Evolutionary conservation across 768 basidiomycete genomes (phyloP).

Genomic region (Boletus coccyginus): DNA sequence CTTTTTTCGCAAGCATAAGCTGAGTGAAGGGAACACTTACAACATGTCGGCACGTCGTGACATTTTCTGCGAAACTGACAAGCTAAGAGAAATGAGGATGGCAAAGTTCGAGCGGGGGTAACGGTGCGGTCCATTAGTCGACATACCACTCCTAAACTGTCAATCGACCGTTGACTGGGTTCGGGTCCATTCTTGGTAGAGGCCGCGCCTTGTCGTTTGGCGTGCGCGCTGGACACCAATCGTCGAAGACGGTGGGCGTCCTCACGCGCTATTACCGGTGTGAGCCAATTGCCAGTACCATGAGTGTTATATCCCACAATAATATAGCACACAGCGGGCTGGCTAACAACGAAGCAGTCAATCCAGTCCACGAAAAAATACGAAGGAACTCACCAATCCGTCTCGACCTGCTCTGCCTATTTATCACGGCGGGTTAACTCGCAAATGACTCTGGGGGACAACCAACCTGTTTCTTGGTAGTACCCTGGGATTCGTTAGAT

Average conservation of each 20-base stretch:
- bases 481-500: constrained; percentile 48
- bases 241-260: constrained; percentile 57
- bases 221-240: constrained; percentile 47
- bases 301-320: constrained; percentile 47
- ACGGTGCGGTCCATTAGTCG: constrained; percentile 7
- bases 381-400: constrained; percentile 49
- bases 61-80: constrained; percentile 56
- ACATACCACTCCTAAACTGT: constrained; percentile 63
- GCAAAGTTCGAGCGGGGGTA: constrained; percentile 5
- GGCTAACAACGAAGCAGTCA: constrained; percentile 42
- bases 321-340: constrained; percentile 79
- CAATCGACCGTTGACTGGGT: constrained; percentile 64
- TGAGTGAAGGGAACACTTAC: constrained; percentile 38
- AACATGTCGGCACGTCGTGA: constrained; percentile 63
- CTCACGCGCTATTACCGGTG: constrained; percentile 57
- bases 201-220: constrained; percentile 43
- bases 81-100: constrained; percentile 31
- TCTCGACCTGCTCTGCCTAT: constrained; percentile 79
- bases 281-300: neutral
- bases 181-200: constrained; percentile 47
- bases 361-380: neutral
- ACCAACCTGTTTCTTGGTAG: constrained; percentile 81
- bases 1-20: neutral
- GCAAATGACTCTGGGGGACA: neutral
- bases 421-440: constrained; percentile 4